Evolutionary conservation across 352 stramenopile genomes (phyloP), one percentile per base, ranked within the genome.

Genomic region (Bremia lactucae): DNA sequence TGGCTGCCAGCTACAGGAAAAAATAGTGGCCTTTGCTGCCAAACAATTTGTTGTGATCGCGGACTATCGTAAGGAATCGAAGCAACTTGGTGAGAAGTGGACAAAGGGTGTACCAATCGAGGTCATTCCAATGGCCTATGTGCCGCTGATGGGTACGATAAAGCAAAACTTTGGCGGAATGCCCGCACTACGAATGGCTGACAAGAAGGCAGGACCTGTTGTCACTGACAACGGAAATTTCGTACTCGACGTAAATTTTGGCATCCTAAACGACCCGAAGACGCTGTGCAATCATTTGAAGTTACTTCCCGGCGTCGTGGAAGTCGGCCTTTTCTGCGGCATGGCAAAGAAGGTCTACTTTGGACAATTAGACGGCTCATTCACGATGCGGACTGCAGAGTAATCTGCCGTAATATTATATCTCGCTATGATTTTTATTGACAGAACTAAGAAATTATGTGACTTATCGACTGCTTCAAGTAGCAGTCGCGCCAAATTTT

Each of bases 21-120:
- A 96, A 65, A 95, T 96, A 42, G 83, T 96, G 25, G 84, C 87
- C 23, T 83, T 95, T 36, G 91, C 84, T 31, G 82, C 95, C 35
- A 96, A 98, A 44, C 97, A 96, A 52, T 98, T 98, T 49, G 96
- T 99, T 49, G 89, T 98, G 4, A 97, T 98, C 60, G 88, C 90
- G 35, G 90, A 97, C 64, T 92, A 92, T 62, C 83, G 82, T 56
- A 97, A 97, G 62, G 77, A 97, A 38, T 94, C 75, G 37, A 66
- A 66, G 26, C 53, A 72, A 35, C 69, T 97, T 14, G 90, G 90
- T 24, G 62, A 93, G 52, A 62, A 87, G 49, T 95, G 83, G 83
- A 81, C 72, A 36, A 72, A 94, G 49, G 77, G 89, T 22, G 77
- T 98, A 46, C 95, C 95, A 7, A 82, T 99, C 10, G 96, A 99